Conservation (phyloP, 306 rosid species). For the Prinsepia uniflora region DNA sequence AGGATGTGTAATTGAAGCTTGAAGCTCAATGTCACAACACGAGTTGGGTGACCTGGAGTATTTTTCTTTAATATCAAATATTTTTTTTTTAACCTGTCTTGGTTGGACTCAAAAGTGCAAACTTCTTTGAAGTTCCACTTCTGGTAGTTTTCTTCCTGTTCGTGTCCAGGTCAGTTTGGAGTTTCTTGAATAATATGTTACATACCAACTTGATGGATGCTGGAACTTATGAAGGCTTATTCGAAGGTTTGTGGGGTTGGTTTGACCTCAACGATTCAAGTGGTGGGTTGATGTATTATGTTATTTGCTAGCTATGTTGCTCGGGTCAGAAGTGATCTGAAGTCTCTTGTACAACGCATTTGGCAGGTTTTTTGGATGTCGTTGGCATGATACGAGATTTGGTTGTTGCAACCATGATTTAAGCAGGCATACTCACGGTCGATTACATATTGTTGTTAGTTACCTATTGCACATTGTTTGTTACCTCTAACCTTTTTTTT, state of each 20-base stretch:
- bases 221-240: constrained; percentile 9
- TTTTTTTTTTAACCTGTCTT: not conserved
- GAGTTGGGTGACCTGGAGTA: not conserved
- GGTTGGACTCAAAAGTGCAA: not conserved
- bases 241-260: constrained; percentile 14
- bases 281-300: constrained; percentile 23
- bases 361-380: constrained; percentile 10
- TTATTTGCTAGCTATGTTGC: not conserved
- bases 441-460: not conserved
- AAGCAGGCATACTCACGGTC: not conserved
- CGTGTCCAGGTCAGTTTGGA: constrained; percentile 31
- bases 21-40: constrained; percentile 16
- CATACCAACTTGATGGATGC: constrained; percentile 24
- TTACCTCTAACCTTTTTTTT: not conserved
- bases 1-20: constrained; percentile 22
- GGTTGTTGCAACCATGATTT: not conserved
- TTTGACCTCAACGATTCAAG: constrained; percentile 9
- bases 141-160: constrained; percentile 25
- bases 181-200: constrained; percentile 20
- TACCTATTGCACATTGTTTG: not conserved
- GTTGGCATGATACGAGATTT: not conserved
- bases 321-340: not conserved
- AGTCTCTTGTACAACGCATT: not conserved
- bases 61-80: not conserved
- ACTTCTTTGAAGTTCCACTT: constrained; percentile 23